These are phyloP conservation scores for Enterospora canceri DNA, from an alignment of 371 early-diverging fungal species.

Conservation along the genomic window DNA sequence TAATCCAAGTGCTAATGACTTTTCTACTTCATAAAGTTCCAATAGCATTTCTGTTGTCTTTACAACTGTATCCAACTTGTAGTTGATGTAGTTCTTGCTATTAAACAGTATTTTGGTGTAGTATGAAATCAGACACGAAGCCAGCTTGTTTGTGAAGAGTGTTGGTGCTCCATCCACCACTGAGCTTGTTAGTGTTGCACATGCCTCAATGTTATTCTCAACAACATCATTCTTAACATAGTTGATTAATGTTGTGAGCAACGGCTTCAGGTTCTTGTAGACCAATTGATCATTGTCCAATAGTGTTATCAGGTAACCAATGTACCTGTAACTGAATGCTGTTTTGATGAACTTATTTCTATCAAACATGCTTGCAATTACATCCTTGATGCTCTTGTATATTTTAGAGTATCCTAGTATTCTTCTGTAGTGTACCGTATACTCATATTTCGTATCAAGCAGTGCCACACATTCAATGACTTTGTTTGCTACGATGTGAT, in stretches of 20 bases:
- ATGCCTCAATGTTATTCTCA: slow-evolving; percentile 42
- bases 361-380: slow-evolving; percentile 18
- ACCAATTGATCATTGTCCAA: slow-evolving; percentile 41
- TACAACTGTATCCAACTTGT: slow-evolving; percentile 15
- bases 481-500: neutral
- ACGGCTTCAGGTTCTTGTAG: slow-evolving; percentile 30
- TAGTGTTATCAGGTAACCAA: slow-evolving; percentile 14
- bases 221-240: slow-evolving; percentile 36
- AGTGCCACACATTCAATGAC: neutral
- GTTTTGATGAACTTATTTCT: slow-evolving; percentile 12
- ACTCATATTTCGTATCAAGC: slow-evolving; percentile 2
- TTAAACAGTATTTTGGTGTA: slow-evolving; percentile 19
- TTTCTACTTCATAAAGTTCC: neutral
- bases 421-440: slow-evolving; percentile 22
- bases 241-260: slow-evolving; percentile 22
- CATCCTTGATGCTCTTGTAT: slow-evolving; percentile 38
- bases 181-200: slow-evolving; percentile 21
- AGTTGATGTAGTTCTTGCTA: slow-evolving; percentile 21
- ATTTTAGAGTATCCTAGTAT: slow-evolving; percentile 40
- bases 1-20: neutral
- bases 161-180: slow-evolving; percentile 9
- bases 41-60: slow-evolving; percentile 9
- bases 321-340: slow-evolving; percentile 1
- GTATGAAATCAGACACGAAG: slow-evolving; percentile 24
- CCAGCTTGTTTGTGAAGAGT: slow-evolving; percentile 16